These are phyloP conservation scores for Backusella morwellensis DNA, from an alignment of 192 early-diverging fungal species.

Conservation along the genomic window DNA sequence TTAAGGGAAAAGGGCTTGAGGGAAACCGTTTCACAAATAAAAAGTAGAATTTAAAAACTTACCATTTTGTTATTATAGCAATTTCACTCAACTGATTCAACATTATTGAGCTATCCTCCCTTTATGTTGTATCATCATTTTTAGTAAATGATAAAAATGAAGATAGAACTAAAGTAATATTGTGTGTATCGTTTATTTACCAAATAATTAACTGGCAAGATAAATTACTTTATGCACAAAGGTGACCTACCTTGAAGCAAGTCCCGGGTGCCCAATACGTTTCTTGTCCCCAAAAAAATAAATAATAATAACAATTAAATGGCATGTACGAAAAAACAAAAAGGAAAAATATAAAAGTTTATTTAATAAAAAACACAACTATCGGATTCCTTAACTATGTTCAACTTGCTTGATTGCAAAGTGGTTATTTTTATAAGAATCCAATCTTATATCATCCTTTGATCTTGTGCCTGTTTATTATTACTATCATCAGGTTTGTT, in stretches of 20 bases:
- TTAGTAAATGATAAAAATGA: not conserved
- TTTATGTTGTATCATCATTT: not conserved
- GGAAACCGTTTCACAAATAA: not conserved
- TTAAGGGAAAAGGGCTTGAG: not conserved
- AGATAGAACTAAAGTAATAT: not conserved
- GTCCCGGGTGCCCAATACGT: not conserved
- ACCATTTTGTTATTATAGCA: not conserved
- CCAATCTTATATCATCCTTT: not conserved
- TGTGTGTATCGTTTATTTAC: not conserved
- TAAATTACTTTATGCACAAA: not conserved
- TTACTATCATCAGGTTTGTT: not conserved
- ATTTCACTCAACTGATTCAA: not conserved
- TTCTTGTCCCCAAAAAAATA: not conserved
- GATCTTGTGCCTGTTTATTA: not conserved
- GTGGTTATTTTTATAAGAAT: not conserved
- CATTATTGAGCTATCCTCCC: not conserved
- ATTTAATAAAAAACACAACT: not conserved
- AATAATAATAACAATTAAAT: not conserved
- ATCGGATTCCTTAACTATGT: not conserved
- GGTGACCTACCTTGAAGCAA: not conserved
- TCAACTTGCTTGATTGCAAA: not conserved
- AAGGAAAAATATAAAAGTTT: slow-evolving; percentile 2
- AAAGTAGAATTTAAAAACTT: not conserved
- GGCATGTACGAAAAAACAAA: not conserved
- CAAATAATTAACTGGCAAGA: not conserved